A percentile compares a stretch with the other conserved stretches of the same genome.
Evolutionary conservation across 2,329 filamentous ascomycete species (phyloP).

Genomic region (Daldinia sp.): DNA sequence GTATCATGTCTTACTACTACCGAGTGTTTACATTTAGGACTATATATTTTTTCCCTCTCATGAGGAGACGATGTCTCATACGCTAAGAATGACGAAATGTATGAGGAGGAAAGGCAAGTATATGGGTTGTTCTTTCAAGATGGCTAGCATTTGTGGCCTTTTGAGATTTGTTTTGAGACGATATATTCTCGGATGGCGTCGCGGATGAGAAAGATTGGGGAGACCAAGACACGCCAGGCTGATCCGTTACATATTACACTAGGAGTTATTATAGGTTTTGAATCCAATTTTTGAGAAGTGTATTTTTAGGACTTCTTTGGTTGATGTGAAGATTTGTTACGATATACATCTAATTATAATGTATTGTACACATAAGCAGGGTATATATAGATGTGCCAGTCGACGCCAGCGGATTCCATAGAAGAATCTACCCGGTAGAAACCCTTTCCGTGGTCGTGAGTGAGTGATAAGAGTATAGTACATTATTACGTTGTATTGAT

Average conservation of each 20-base stretch:
- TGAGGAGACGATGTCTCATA: conserved; percentile 22
- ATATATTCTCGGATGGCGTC: conserved; percentile 26
- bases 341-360: conserved; percentile 2
- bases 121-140: conserved; percentile 26
- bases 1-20: conserved; percentile 27
- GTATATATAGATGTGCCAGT: not conserved
- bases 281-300: conserved; percentile 22
- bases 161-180: conserved; percentile 19
- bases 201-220: conserved; percentile 18
- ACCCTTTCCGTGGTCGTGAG: not conserved
- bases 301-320: conserved; percentile 3
- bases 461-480: conserved; percentile 3
- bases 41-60: conserved; percentile 16
- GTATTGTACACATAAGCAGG: not conserved
- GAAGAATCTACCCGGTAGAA: not conserved
- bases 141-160: conserved; percentile 15
- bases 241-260: conserved; percentile 30
- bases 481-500: conserved; percentile 14
- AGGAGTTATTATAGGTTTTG: conserved; percentile 32
- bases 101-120: conserved; percentile 36
- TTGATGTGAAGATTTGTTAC: not conserved
- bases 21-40: conserved; percentile 21
- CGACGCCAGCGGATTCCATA: not conserved
- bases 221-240: conserved; percentile 23
- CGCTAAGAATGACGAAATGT: conserved; percentile 31